Evolutionary conservation across 805 yeast species (phyloP).

Genomic region (Cyberlindnera sargentensis): DNA sequence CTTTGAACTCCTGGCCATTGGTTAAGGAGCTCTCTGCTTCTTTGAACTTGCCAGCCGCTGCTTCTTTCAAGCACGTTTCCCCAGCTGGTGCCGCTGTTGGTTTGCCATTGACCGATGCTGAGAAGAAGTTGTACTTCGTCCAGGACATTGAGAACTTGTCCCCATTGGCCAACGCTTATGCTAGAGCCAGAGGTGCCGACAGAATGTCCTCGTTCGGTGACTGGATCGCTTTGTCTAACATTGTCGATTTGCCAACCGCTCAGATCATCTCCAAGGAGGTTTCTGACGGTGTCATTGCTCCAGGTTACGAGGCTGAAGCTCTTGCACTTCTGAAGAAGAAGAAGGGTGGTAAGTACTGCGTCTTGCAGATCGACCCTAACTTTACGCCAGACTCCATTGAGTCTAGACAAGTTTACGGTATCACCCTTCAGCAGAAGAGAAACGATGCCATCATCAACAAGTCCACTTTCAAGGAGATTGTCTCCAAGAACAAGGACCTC

Average conservation of each 20-base stretch:
- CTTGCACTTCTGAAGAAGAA: constrained; percentile 80
- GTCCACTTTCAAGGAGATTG: constrained; percentile 85
- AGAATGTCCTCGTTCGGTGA: constrained; percentile 99
- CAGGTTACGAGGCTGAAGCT: constrained; percentile 92
- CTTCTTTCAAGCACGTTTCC: constrained; percentile 96
- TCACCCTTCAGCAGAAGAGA: constrained; percentile 92
- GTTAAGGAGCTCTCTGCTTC: constrained; percentile 95
- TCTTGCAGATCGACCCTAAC: constrained; percentile 93
- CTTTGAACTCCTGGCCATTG: constrained; percentile 97
- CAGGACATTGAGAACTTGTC: constrained; percentile 90
- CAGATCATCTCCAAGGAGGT: constrained; percentile 96
- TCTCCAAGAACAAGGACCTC: constrained; percentile 76
- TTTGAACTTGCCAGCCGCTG: constrained; percentile 95
- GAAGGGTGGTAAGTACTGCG: constrained; percentile 96
- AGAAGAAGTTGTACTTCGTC: constrained; percentile 93
- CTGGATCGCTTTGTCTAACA: constrained; percentile 94
- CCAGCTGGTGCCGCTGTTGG: constrained; percentile 99
- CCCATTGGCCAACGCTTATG: constrained; percentile 96
- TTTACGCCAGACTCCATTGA: constrained; percentile 76
- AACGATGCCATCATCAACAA: constrained; percentile 94
- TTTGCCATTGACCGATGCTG: constrained; percentile 81
- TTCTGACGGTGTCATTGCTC: constrained; percentile 98
- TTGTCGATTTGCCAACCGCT: constrained; percentile 94
- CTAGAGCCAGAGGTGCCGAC: constrained; percentile 99
- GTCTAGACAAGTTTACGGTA: constrained; percentile 94